These are phyloP conservation scores for Arachis hypogaea DNA, from an alignment of 306 rosid genomes.

Conservation along the genomic window DNA sequence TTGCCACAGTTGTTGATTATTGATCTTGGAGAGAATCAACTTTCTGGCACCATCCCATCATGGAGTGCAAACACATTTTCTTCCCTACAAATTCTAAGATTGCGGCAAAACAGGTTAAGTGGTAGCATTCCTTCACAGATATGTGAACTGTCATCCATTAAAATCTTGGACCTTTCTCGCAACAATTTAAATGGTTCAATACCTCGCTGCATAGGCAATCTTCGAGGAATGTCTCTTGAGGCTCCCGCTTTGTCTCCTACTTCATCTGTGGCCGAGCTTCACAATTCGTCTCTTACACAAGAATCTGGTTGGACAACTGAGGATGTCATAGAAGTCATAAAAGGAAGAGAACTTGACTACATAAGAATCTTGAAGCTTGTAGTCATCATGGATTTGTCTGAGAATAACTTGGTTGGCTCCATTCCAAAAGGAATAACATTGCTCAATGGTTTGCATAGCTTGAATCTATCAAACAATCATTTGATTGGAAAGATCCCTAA, in stretches of 20 bases:
- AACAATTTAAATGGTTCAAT: constrained; percentile 35
- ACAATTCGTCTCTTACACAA: no score
- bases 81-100: constrained; percentile 17
- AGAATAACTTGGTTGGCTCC: constrained; percentile 28
- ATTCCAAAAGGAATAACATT: constrained; percentile 8
- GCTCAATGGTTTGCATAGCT: constrained; percentile 8
- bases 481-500: constrained; percentile 27
- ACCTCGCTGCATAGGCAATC: constrained; percentile 28
- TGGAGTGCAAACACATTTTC: neutral
- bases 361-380: neutral
- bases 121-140: constrained; percentile 32
- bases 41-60: constrained; percentile 35
- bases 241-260: no score
- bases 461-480: constrained; percentile 31
- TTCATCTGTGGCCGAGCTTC: no score
- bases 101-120: constrained; percentile 16
- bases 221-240: constrained; percentile 10
- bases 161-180: constrained; percentile 31
- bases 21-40: constrained; percentile 37
- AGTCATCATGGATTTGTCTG: constrained; percentile 32
- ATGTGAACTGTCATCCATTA: constrained; percentile 6
- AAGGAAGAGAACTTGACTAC: constrained; percentile 30
- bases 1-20: neutral
- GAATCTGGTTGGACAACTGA: no score
- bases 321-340: neutral